A percentile compares a stretch with the other conserved stretches of the same genome.
Evolutionary conservation across 352 stramenopile species (phyloP).

Genomic region (Phytophthora palmivora): DNA sequence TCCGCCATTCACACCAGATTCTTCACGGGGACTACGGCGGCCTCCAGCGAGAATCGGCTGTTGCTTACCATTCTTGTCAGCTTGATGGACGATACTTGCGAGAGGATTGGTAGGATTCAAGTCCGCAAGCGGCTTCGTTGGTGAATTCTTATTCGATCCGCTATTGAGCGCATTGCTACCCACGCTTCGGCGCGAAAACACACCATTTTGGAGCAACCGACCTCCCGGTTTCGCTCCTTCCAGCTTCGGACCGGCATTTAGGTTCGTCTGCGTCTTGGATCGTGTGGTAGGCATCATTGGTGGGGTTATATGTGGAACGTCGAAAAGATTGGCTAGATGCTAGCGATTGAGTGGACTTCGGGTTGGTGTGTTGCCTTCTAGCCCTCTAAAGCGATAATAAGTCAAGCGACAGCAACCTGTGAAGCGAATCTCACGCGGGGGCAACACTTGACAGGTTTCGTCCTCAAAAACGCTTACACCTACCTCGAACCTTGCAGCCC

Average conservation of each 20-base stretch:
- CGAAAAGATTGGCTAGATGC: slow-evolving; percentile 3
- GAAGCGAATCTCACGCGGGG: neutral
- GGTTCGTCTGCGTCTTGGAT: slow-evolving; percentile 40
- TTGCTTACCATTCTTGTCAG: slow-evolving; percentile 69
- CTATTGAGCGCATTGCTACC: slow-evolving; percentile 51
- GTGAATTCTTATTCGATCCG: slow-evolving; percentile 34
- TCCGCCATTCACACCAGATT: slow-evolving; percentile 29
- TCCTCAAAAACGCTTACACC: slow-evolving; percentile 21
- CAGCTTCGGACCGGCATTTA: slow-evolving; percentile 28
- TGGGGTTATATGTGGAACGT: slow-evolving; percentile 1
- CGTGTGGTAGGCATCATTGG: slow-evolving; percentile 37
- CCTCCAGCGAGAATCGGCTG: slow-evolving; percentile 31
- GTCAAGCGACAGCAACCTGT: slow-evolving; percentile 8
- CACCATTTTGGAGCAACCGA: slow-evolving; percentile 62
- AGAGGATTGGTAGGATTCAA: slow-evolving; percentile 51
- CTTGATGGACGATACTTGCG: slow-evolving; percentile 73
- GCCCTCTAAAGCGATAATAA: slow-evolving; percentile 38
- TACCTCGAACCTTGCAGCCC: slow-evolving; percentile 15
- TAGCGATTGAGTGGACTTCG: neutral
- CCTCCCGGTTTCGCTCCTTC: slow-evolving; percentile 37
- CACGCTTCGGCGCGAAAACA: slow-evolving; percentile 75
- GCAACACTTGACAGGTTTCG: slow-evolving; percentile 19
- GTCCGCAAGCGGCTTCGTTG: slow-evolving; percentile 49
- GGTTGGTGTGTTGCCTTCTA: slow-evolving; percentile 12
- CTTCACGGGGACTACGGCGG: slow-evolving; percentile 36